Conservation (phyloP, 2,329 filamentous ascomycete species). For the Apiospora marii region DNA sequence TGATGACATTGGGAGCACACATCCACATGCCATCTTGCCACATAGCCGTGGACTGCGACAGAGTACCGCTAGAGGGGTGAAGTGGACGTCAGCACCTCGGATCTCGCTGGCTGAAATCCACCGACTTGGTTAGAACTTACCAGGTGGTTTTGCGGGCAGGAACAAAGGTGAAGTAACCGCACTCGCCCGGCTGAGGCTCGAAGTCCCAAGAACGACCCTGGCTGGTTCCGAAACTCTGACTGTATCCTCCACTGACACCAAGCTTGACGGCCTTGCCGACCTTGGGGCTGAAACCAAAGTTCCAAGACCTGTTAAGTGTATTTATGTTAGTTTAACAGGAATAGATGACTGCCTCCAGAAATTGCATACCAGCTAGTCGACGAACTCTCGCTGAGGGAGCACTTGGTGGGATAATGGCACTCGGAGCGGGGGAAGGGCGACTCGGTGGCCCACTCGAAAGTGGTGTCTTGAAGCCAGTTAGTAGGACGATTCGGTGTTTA, state of each 20-base stretch:
- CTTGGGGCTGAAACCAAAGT: conserved; percentile 44
- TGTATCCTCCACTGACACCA: conserved; percentile 33
- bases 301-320: conserved; percentile 33
- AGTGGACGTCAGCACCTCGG: background rate
- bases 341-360: too few species aligned
- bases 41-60: conserved; percentile 26
- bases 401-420: conserved; percentile 44
- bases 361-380: conserved; percentile 33
- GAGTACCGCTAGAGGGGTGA: conserved; percentile 16
- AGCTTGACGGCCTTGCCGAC: conserved; percentile 34
- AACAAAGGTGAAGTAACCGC: conserved; percentile 34
- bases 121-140: background rate
- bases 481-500: background rate
- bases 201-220: conserved; percentile 25
- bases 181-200: conserved; percentile 24
- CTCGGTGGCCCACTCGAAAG: conserved; percentile 40
- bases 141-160: conserved; percentile 30
- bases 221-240: conserved; percentile 1
- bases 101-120: background rate
- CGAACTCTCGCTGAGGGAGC: conserved; percentile 38
- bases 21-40: conserved; percentile 1
- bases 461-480: conserved; percentile 26
- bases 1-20: conserved; percentile 11
- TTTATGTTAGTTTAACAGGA: background rate
- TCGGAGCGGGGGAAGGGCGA: conserved; percentile 47